Evolutionary conservation across 306 rosid species (phyloP).

Genomic region (Calophaca sinica): DNA sequence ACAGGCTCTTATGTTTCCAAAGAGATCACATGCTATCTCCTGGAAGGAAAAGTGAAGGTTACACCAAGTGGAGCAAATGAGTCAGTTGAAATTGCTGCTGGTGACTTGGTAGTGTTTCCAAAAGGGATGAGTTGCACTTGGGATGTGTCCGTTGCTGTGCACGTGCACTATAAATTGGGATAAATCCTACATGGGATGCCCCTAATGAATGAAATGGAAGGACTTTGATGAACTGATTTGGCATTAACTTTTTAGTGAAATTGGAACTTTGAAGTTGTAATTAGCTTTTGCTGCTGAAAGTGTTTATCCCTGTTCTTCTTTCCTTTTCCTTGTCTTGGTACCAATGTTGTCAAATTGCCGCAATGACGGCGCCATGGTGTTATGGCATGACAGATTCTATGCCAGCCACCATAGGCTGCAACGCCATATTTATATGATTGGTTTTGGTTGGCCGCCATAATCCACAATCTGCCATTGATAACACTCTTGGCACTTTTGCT

Average conservation of each 20-base stretch:
- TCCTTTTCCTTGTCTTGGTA: too few relatives aligned
- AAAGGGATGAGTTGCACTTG: constrained; percentile 95
- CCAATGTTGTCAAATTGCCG: too few relatives aligned
- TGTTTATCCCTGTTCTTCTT: not conserved
- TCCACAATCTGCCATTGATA: too few relatives aligned
- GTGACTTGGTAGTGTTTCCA: constrained; percentile 93
- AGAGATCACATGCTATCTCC: constrained; percentile 81
- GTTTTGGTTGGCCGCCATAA: too few relatives aligned
- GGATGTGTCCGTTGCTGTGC: constrained; percentile 86
- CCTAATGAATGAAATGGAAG: constrained; percentile 8
- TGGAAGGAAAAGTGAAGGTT: constrained; percentile 85
- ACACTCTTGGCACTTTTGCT: too few relatives aligned
- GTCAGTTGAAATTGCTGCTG: constrained; percentile 85
- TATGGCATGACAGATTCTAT: too few relatives aligned
- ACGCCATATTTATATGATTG: too few relatives aligned
- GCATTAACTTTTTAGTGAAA: constrained; percentile 8
- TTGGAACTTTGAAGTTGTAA: not conserved
- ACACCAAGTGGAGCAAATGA: constrained; percentile 78
- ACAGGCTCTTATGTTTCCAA: constrained; percentile 75
- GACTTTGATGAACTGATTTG: constrained; percentile 25
- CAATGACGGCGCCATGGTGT: too few relatives aligned
- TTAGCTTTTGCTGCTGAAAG: not conserved
- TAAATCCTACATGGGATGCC: not conserved
- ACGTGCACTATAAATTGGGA: constrained; percentile 81
- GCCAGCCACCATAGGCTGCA: too few relatives aligned